These are phyloP conservation scores for Fraxinus cuspidata DNA, from an alignment of 257 asterid genomes.

Conservation along the genomic window DNA sequence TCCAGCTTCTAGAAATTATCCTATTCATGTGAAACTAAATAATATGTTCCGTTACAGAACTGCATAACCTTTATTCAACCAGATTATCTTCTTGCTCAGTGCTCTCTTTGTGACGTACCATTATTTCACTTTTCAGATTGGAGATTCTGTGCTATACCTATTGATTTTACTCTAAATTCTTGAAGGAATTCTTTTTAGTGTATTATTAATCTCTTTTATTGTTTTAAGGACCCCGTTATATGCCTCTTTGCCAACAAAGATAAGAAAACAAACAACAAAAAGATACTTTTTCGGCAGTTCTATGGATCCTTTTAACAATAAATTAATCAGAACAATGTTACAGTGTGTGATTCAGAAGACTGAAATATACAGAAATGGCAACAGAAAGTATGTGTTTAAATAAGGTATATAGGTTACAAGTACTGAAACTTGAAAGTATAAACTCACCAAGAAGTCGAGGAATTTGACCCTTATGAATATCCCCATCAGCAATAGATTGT, in stretches of 20 bases:
- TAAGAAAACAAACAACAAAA: not conserved
- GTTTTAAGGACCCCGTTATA: not conserved
- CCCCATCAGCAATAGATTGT: constrained; percentile 66
- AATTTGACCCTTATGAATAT: constrained; percentile 66
- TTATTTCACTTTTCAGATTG: not conserved
- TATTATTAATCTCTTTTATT: not conserved
- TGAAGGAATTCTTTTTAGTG: constrained; percentile 3
- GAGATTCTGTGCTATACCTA: not conserved
- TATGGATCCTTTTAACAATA: not conserved
- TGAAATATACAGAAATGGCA: not conserved
- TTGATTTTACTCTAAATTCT: not conserved
- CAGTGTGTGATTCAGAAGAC: not conserved
- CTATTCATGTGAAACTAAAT: not conserved
- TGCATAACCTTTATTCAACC: constrained; percentile 12
- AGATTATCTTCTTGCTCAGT: constrained; percentile 2
- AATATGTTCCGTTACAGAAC: constrained; percentile 6
- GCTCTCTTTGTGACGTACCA: constrained; percentile 12
- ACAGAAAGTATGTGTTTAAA: not conserved
- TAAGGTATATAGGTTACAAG: not conserved
- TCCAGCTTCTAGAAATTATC: constrained; percentile 12
- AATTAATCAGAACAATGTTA: not conserved
- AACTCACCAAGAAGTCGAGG: constrained; percentile 95
- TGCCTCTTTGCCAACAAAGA: not conserved
- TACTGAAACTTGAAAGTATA: constrained; percentile 13
- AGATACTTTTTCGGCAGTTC: not conserved